phyloP scores from a whole-genome alignment of 345 rosid species.

The Microthlaspi erraticum region DNA sequence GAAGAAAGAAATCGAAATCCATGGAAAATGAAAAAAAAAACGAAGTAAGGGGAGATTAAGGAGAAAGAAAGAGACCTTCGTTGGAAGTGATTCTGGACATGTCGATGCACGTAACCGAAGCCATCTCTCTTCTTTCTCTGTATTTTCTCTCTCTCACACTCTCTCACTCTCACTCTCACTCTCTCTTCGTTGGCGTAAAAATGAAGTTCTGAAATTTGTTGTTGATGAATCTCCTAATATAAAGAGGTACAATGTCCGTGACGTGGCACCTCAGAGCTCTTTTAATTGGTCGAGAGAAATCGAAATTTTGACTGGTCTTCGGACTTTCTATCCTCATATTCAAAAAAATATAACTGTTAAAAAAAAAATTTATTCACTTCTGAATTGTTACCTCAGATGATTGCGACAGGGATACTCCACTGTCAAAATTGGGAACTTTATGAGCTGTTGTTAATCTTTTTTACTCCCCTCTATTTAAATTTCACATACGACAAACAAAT shows the following conservation, averaged over 20 bases:
- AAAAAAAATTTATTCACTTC: neutral
- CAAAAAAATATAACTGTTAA: no score
- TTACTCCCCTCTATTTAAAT: neutral
- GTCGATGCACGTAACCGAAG: neutral
- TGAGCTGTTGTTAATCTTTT: neutral
- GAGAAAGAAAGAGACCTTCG: neutral
- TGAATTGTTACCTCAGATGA: neutral
- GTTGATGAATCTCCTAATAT: no score
- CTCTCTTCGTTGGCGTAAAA: no score
- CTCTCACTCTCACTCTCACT: conserved; percentile 7
- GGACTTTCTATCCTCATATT: no score
- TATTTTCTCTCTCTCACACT: conserved; percentile 3
- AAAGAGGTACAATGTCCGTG: no score
- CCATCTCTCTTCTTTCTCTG: conserved; percentile 5
- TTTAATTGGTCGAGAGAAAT: no score
- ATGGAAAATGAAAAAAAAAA: no score
- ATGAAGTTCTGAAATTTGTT: no score
- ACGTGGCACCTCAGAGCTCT: no score
- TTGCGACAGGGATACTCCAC: neutral
- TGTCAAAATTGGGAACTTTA: neutral
- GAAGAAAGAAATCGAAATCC: neutral
- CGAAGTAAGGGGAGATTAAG: neutral
- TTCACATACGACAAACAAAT: neutral
- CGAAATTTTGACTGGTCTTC: neutral
- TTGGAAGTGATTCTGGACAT: neutral